These are phyloP conservation scores for Phytophthora kernoviae DNA, from an alignment of 352 stramenopile species.

Conservation along the genomic window DNA sequence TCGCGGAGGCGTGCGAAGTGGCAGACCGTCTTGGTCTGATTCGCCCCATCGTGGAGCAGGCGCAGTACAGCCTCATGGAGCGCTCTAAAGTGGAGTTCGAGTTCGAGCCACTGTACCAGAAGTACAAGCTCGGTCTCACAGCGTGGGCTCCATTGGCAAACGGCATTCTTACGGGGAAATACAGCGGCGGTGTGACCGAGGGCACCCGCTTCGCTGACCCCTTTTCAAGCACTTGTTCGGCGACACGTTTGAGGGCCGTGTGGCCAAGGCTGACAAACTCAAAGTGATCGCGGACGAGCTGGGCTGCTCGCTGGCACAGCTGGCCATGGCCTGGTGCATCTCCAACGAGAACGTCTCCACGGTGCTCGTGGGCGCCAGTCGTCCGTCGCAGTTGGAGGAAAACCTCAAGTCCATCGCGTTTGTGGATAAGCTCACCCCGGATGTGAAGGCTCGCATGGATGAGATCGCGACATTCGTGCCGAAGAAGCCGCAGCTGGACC, in stretches of 20 bases:
- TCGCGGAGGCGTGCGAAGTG: conserved; percentile 51
- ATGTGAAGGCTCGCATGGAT: conserved; percentile 57
- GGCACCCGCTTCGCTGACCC: conserved; percentile 36
- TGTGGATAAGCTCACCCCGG: conserved; percentile 49
- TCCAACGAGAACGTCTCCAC: conserved; percentile 57
- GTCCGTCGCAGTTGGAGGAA: no score
- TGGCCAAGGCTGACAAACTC: conserved; percentile 48
- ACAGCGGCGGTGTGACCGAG: conserved; percentile 40
- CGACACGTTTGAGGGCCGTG: conserved; percentile 34
- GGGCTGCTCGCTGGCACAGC: conserved; percentile 24
- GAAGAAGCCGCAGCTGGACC: conserved; percentile 7
- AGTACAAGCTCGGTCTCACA: conserved; percentile 39
- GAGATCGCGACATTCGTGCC: conserved; percentile 37
- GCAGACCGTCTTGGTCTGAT: conserved; percentile 36
- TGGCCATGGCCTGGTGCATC: conserved; percentile 47
- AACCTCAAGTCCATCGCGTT: conserved; percentile 43
- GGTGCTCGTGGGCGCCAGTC: conserved; percentile 52
- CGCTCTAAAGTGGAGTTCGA: conserved; percentile 59
- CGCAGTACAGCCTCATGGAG: conserved; percentile 64
- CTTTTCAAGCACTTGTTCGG: conserved; percentile 18
- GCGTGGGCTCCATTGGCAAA: conserved; percentile 36
- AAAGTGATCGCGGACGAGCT: conserved; percentile 45
- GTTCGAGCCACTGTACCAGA: conserved; percentile 45
- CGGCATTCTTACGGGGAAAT: conserved; percentile 70
- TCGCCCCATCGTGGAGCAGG: conserved; percentile 47